Base-by-base conservation (phyloP, 768 basidiomycete genomes). In the Tricholomella constricta region DNA sequence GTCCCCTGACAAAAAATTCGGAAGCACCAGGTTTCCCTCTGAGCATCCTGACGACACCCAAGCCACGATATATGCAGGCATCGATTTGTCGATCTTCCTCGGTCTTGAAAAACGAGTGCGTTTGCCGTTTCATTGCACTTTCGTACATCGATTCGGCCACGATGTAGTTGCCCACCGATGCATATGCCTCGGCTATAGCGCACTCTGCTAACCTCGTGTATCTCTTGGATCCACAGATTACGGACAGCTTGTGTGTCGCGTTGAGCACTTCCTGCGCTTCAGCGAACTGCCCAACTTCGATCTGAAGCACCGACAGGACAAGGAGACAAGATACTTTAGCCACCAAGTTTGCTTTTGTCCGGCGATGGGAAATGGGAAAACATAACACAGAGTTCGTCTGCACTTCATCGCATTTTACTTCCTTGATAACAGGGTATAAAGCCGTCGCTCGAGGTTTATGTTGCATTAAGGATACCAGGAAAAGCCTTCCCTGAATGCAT, bases 401-500 rank as follows among this genome's bases (percentile, higher is more conserved):
- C n/a, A 49, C 19, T 11, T 50, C 41, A 10, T 23, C 31, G 1
- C 31, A 25, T 0, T 48, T 15, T n/a, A 48, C 19, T 17, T 17
- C 35, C 12, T 4, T 29, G 20, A 45, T 22, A 2, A 52, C 27
- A 10, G 22, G 11, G 32, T 1, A 22, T 6, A 57, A 20, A 11
- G 47, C 10, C 22, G 43, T 6, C 1, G 56, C 36, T 6, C 51
- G 51, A 40, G 56, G 51, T 35, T 48, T 43, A 6, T 26, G 26
- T 14, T 50, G 47, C 8, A 36, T 36, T n/a, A 57, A 43, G 19
- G 32, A 22, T 25, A 19, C 44, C 7, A 46, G 14, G 25, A 57
- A 57, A 14, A 40, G 11, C 5, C n/a, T 26, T 12, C 40, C 27
- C 25, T 49, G 42, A 8, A 12, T 17, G 12, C 52, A 45, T 32